Percentiles rank a stretch among this genome's conserved stretches.
Evolutionary conservation across 139 green algal genomes (phyloP).

Genomic region (Penium margaritaceum): DNA sequence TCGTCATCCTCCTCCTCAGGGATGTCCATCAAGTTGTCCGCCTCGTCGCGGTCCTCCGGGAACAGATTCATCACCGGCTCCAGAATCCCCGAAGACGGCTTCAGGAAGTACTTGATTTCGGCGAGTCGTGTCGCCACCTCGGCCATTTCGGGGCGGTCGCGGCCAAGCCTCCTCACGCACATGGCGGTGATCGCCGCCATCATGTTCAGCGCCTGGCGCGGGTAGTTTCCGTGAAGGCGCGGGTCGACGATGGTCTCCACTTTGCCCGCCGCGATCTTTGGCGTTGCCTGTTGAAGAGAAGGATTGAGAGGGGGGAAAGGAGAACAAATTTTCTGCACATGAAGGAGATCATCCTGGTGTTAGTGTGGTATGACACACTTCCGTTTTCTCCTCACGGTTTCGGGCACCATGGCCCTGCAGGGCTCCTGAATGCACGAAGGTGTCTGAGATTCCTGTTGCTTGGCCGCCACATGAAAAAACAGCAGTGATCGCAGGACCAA

Average conservation of each 20-base stretch:
- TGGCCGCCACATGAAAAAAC: too few species aligned
- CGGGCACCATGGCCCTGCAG: too few species aligned
- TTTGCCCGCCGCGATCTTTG: constrained; percentile 18
- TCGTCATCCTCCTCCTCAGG: constrained; percentile 3
- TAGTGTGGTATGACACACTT: too few species aligned
- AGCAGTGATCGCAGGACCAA: too few species aligned
- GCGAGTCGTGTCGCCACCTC: constrained; percentile 13
- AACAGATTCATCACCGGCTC: constrained; percentile 11
- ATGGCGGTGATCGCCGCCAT: constrained; percentile 14
- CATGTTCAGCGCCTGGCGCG: constrained; percentile 24
- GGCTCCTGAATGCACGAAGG: too few species aligned
- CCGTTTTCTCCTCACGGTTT: too few species aligned
- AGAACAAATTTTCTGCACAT: too few species aligned
- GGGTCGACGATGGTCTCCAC: constrained; percentile 20
- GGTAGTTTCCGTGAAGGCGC: neutral
- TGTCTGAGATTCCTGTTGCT: too few species aligned
- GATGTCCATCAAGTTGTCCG: constrained; percentile 7
- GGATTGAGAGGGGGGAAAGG: too few species aligned
- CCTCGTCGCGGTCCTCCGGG: neutral
- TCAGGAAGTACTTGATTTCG: constrained; percentile 30
- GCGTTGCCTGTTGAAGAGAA: too few species aligned
- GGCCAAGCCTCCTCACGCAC: constrained; percentile 7
- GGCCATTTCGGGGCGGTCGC: constrained; percentile 24
- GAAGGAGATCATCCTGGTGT: too few species aligned
- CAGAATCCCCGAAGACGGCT: constrained; percentile 22